phyloP scores from a whole-genome alignment of 306 rosid species.

The Comarum palustre region DNA sequence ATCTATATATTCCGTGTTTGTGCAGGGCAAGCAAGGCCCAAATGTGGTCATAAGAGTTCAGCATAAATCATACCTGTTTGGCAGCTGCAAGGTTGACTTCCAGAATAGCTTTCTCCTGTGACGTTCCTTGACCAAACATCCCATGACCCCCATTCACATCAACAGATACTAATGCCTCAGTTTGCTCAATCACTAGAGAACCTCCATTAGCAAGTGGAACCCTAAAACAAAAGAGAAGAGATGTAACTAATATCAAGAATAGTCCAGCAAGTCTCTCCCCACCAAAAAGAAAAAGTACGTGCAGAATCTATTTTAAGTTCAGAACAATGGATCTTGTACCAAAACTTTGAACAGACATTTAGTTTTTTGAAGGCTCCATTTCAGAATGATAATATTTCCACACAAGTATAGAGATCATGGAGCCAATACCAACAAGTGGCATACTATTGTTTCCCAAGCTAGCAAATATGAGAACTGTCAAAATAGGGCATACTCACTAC shows the following conservation, averaged over 20 bases:
- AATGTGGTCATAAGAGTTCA: conserved; percentile 23
- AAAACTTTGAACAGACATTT: background rate
- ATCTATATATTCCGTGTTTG: background rate
- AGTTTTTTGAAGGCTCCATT: background rate
- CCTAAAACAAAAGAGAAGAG: conserved; percentile 40
- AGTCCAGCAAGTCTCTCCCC: background rate
- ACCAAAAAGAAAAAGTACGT: background rate
- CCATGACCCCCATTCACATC: conserved; percentile 98
- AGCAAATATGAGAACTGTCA: conserved; percentile 17
- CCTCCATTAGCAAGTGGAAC: conserved; percentile 93
- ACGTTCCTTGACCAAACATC: conserved; percentile 72
- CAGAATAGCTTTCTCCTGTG: conserved; percentile 83
- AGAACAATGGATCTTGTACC: background rate
- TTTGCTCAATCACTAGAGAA: conserved; percentile 91
- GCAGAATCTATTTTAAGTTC: conserved; percentile 1
- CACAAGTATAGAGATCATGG: background rate
- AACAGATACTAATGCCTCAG: conserved; percentile 94
- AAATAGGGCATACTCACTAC: conserved; percentile 20
- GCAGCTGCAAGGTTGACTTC: conserved; percentile 98
- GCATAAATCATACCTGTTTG: conserved; percentile 55
- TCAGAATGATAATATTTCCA: conserved; percentile 10
- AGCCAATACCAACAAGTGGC: conserved; percentile 2
- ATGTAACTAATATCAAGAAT: conserved; percentile 25
- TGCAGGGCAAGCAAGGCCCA: background rate
- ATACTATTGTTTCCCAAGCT: conserved; percentile 5